Percentiles rank a stretch among this genome's conserved stretches.
Conservation (phyloP, 352 stramenopile species). For the Sclerospora graminicola region DNA sequence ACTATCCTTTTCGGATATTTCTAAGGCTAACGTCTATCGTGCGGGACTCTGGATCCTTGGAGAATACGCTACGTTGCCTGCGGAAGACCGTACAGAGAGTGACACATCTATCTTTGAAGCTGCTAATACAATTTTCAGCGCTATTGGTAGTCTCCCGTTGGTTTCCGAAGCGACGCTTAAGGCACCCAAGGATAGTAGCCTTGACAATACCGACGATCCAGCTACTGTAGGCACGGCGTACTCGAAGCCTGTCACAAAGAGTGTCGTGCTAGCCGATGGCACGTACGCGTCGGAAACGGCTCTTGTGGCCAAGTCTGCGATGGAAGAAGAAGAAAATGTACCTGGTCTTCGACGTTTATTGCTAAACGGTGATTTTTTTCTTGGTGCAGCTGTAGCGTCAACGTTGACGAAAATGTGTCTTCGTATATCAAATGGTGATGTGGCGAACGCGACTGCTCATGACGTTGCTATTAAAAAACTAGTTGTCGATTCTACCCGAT, state of each 20-base stretch:
- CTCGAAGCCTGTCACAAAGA: constrained; percentile 92
- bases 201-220: constrained; percentile 13
- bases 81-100: constrained; percentile 30
- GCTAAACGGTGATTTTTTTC: constrained; percentile 93
- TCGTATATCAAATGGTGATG: constrained; percentile 51
- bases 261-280: constrained; percentile 96
- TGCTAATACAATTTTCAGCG: too few species aligned
- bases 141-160: constrained; percentile 68
- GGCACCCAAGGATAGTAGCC: constrained; percentile 16
- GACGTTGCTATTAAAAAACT: constrained; percentile 52
- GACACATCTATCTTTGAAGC: constrained; percentile 71
- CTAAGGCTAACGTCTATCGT: too few species aligned
- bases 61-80: constrained; percentile 36
- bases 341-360: constrained; percentile 83
- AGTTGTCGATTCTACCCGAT: constrained; percentile 57
- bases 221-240: constrained; percentile 35
- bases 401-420: constrained; percentile 96
- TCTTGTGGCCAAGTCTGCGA: constrained; percentile 26
- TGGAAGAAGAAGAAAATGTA: constrained; percentile 54
- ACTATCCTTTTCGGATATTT: too few species aligned
- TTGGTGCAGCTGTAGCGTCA: constrained; percentile 89
- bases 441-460: constrained; percentile 35
- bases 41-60: too few species aligned
- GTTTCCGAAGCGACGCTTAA: constrained; percentile 43
- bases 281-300: constrained; percentile 98